Evolutionary conservation across 805 yeast genomes (phyloP).

Genomic region (Metschnikowia cerradonensis): DNA sequence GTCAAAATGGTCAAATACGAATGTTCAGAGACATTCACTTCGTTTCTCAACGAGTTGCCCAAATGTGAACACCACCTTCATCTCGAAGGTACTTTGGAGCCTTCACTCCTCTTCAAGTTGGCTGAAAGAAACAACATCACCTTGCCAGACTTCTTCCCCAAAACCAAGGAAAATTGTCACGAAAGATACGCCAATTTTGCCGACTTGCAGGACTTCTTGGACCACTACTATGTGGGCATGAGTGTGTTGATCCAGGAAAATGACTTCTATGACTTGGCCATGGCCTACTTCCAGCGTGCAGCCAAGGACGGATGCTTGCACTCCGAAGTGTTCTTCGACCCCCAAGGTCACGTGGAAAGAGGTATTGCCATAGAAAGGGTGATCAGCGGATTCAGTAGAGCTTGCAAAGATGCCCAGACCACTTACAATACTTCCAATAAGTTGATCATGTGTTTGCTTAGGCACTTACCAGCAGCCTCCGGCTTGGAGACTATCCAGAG

Average conservation of each 20-base stretch:
- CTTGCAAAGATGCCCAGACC: constrained; percentile 56
- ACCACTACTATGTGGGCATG: constrained; percentile 79
- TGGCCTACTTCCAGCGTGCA: constrained; percentile 63
- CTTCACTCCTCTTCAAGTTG: constrained; percentile 64
- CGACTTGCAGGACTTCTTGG: constrained; percentile 72
- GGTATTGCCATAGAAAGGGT: constrained; percentile 58
- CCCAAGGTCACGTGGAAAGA: constrained; percentile 76
- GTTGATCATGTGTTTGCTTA: constrained; percentile 75
- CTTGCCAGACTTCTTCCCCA: constrained; percentile 63
- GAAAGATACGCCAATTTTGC: constrained; percentile 58
- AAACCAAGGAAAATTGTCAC: constrained; percentile 47
- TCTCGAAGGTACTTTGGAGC: constrained; percentile 77
- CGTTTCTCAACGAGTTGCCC: constrained; percentile 65
- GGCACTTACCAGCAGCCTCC: constrained; percentile 64
- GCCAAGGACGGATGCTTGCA: constrained; percentile 58
- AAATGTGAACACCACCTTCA: constrained; percentile 88
- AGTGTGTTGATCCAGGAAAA: constrained; percentile 63
- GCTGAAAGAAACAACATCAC: constrained; percentile 60
- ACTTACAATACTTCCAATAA: constrained; percentile 64
- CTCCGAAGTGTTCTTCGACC: constrained; percentile 78
- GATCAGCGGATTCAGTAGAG: constrained; percentile 62
- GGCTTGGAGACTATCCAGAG: constrained; percentile 55
- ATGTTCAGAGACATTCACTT: constrained; percentile 30
- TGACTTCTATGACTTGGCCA: constrained; percentile 77
- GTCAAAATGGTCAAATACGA: constrained; percentile 11